A percentile compares a stretch with the other conserved stretches of the same genome.
Evolutionary conservation across 441 rosid genomes (phyloP).

Genomic region (Populus tomentosa): DNA sequence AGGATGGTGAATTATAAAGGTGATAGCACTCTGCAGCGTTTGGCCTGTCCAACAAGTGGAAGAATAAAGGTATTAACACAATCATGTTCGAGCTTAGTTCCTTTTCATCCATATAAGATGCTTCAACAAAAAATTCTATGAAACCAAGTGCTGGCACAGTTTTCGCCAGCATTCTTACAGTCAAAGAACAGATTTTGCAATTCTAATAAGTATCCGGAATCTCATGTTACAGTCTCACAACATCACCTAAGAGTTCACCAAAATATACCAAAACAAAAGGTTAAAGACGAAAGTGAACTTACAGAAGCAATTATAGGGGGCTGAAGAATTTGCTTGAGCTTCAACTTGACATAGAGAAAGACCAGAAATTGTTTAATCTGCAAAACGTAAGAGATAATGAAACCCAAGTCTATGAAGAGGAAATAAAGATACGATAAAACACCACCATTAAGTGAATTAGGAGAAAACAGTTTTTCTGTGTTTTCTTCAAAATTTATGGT

Average conservation of each 20-base stretch:
- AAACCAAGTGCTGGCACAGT: neutral
- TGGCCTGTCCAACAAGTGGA: neutral
- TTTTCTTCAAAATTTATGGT: neutral
- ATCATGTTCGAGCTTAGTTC: neutral
- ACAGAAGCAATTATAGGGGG: constrained; percentile 96
- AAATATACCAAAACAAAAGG: neutral
- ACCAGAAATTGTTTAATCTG: constrained; percentile 53
- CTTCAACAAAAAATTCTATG: neutral
- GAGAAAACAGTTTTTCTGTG: neutral
- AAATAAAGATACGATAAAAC: neutral
- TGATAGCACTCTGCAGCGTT: neutral
- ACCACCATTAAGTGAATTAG: neutral
- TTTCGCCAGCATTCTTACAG: neutral
- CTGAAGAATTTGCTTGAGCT: constrained; percentile 91
- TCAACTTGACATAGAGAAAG: constrained; percentile 66
- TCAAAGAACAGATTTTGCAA: constrained; percentile 1
- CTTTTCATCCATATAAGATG: neutral
- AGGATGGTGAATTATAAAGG: neutral
- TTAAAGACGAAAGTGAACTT: constrained; percentile 23
- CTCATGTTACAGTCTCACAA: neutral
- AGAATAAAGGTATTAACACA: neutral
- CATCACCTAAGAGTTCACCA: neutral
- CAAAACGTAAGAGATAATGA: constrained; percentile 19
- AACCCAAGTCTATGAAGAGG: constrained; percentile 1
- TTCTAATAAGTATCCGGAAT: neutral